Evolutionary conservation across 306 rosid genomes (phyloP), one percentile per base, ranked within the genome.

Genomic region (Inga leiocalycina): DNA sequence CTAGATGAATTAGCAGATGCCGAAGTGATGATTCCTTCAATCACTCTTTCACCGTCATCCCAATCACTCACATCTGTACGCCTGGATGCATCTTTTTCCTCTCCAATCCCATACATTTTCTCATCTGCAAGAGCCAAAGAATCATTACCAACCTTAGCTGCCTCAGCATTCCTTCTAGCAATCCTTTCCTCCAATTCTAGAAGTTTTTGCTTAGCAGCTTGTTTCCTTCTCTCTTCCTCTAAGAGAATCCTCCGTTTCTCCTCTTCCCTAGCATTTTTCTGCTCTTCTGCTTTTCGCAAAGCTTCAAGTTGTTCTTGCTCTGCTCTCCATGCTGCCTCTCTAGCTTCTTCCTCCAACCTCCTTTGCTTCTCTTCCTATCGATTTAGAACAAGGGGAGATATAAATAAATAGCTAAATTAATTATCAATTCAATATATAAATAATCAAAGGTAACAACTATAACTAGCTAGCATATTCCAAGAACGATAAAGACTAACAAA

Each of bases 1-100:
- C 89, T 83, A 16, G 95, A 90, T 14, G 98, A 91, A 89, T 91
- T 97, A 79, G 98, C 92, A 82, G 96, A 93, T 54, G 92, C 95
- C 0, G 94, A 96, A 56, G 96, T 88, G 37, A 93, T 85, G 72
- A 93, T 89, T 84, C 97, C 87, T 84, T 93, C 97, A 84, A 92
- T 97, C 96, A 92, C 91, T 86, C 94, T 88, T 90, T 96, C 99
- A 82, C 94, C 88, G 70, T 91, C 99, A 80, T 96, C 99, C 99
- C 99, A 96, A 78, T 96, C 93, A 82, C 92, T 90, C 39, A 90
- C 66, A 81, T 93, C 98, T 11, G 80, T 84, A 81, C 80, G 56
- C 87, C 91, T 87, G 17, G 87, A 79, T 52, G 57, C 84, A 74
- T 95, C 94, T 74, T 88, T 91, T 69, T 94, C 98, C 41, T 86